Percentiles rank a stretch among this genome's conserved stretches.
Conservation (phyloP, 2,329 filamentous ascomycete genomes). For the Incumbomyces lentus region DNA sequence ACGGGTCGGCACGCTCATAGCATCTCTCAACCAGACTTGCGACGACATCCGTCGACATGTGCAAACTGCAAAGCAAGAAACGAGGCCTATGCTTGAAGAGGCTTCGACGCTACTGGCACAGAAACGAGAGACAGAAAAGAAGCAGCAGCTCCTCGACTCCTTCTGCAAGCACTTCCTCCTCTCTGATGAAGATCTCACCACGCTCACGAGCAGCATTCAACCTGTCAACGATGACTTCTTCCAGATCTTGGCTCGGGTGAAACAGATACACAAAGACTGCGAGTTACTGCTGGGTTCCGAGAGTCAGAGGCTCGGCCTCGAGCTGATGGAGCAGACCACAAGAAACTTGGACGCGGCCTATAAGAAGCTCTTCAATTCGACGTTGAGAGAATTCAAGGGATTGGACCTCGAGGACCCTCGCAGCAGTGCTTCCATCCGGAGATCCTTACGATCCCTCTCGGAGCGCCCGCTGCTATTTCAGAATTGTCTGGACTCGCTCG, state of each 20-base stretch:
- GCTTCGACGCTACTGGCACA: slow-evolving; percentile 63
- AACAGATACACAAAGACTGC: slow-evolving; percentile 79
- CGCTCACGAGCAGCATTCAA: slow-evolving; percentile 66
- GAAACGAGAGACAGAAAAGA: slow-evolving; percentile 63
- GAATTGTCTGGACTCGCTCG: slow-evolving; percentile 85
- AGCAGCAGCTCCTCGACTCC: slow-evolving; percentile 67
- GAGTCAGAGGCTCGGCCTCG: slow-evolving; percentile 74
- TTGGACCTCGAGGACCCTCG: slow-evolving; percentile 90
- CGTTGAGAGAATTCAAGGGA: slow-evolving; percentile 84
- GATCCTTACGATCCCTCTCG: slow-evolving; percentile 74
- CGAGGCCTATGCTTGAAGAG: slow-evolving; percentile 64
- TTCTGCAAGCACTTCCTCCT: slow-evolving; percentile 78
- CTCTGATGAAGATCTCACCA: slow-evolving; percentile 64
- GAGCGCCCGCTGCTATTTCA: slow-evolving; percentile 86
- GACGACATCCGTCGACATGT: slow-evolving; percentile 72
- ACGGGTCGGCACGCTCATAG: slow-evolving; percentile 69
- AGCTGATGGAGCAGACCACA: slow-evolving; percentile 84
- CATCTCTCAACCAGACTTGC: slow-evolving; percentile 68
- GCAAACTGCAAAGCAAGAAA: slow-evolving; percentile 62
- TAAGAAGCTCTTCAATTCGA: slow-evolving; percentile 92
- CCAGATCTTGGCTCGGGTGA: slow-evolving; percentile 61
- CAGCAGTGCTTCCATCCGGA: slow-evolving; percentile 73
- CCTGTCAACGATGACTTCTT: slow-evolving; percentile 84
- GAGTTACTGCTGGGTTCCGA: slow-evolving; percentile 82
- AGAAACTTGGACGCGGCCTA: slow-evolving; percentile 80